phyloP scores from a whole-genome alignment of 805 yeast genomes.

The Blastobotrys chiropterorum region DNA sequence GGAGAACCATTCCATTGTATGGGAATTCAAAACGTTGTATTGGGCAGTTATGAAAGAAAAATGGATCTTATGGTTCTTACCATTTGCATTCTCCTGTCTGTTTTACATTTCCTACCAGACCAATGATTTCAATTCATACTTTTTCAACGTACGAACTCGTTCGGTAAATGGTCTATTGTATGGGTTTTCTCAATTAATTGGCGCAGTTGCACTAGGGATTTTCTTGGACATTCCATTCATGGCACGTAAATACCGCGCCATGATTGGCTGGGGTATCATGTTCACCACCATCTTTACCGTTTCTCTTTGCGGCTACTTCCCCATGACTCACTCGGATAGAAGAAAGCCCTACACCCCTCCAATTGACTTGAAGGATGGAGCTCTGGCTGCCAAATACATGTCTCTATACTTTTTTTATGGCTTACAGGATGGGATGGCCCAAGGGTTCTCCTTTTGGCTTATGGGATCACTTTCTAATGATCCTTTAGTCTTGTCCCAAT shows the following conservation, averaged over 20 bases:
- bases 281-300: constrained; percentile 36
- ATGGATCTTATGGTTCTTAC: constrained; percentile 43
- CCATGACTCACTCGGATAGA: constrained; percentile 13
- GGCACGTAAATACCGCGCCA: constrained; percentile 40
- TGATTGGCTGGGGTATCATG: constrained; percentile 38
- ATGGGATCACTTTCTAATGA: constrained; percentile 42
- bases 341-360: constrained; percentile 18
- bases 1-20: constrained; percentile 38
- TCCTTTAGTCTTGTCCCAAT: constrained; percentile 22
- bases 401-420: constrained; percentile 44
- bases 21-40: constrained; percentile 39
- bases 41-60: constrained; percentile 36
- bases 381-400: constrained; percentile 36
- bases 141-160: constrained; percentile 51
- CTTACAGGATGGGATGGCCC: constrained; percentile 39
- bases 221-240: constrained; percentile 40
- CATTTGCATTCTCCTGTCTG: constrained; percentile 59
- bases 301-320: constrained; percentile 30
- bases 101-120: constrained; percentile 53
- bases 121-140: constrained; percentile 47
- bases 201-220: constrained; percentile 40
- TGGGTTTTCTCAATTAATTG: constrained; percentile 54
- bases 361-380: constrained; percentile 1
- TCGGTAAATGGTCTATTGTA: constrained; percentile 53
- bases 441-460: constrained; percentile 38